Percentiles rank a stretch among this genome's conserved stretches.
These are phyloP conservation scores for Phaeosphaeria sp. DNA, from an alignment of 2,329 filamentous ascomycete species.

Conservation along the genomic window DNA sequence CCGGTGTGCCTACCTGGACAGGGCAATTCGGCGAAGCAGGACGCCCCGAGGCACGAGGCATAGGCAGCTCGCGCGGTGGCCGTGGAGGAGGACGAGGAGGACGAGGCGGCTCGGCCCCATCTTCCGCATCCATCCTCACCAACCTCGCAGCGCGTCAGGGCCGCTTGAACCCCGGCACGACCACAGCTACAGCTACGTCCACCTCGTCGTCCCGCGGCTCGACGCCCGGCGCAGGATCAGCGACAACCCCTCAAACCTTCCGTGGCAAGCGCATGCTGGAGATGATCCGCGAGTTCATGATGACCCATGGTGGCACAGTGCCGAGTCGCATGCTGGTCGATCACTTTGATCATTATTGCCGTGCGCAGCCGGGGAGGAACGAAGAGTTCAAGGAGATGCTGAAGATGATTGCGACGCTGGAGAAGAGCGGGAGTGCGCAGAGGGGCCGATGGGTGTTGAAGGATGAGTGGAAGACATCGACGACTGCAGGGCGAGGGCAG, in stretches of 20 bases:
- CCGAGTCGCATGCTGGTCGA: constrained; percentile 87
- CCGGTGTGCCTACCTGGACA: constrained; percentile 93
- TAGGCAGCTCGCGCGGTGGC: constrained; percentile 51
- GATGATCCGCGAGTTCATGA: constrained; percentile 78
- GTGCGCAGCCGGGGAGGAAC: constrained; percentile 67
- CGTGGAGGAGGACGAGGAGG: constrained; percentile 36
- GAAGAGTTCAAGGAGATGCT: constrained; percentile 84
- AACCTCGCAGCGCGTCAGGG: constrained; percentile 53
- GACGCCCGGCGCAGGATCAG: constrained; percentile 35
- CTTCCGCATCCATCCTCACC: constrained; percentile 51
- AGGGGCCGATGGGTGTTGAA: constrained; percentile 65
- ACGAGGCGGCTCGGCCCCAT: constrained; percentile 50
- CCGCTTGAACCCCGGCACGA: constrained; percentile 17
- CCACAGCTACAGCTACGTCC: constrained; percentile 9
- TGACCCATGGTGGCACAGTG: constrained; percentile 76
- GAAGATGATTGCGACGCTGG: constrained; percentile 75
- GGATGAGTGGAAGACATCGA: constrained; percentile 54
- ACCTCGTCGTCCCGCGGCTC: constrained; percentile 33
- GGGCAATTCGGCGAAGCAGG: constrained; percentile 82
- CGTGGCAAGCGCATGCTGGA: constrained; percentile 54
- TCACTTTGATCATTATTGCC: constrained; percentile 85
- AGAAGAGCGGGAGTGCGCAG: constrained; percentile 59
- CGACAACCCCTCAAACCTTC: constrained; percentile 31
- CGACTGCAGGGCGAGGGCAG: constrained; percentile 6
- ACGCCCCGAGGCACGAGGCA: constrained; percentile 57